A percentile compares a stretch with the other conserved stretches of the same genome.
These are phyloP conservation scores for Neurospora sp. DNA, from an alignment of 495 filamentous ascomycete species.

Conservation along the genomic window DNA sequence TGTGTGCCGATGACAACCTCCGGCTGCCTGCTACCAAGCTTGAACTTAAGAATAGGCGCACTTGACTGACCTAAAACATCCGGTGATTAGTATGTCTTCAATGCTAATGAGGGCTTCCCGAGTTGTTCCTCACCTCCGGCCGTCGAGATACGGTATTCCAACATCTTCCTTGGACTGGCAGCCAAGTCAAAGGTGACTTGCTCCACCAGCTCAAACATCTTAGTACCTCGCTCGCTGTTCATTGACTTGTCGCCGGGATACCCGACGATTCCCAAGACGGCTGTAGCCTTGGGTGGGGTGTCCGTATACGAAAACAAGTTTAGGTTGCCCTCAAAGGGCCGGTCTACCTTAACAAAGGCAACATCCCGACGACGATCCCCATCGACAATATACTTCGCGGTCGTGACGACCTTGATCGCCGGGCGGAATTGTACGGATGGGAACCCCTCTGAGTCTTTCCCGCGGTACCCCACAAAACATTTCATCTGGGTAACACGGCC, in stretches of 20 bases:
- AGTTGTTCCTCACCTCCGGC: background rate
- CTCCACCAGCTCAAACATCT: background rate
- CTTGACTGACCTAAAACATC: background rate
- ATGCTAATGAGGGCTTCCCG: too few relatives aligned
- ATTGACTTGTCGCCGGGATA: background rate
- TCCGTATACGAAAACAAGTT: background rate
- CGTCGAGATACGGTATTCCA: background rate
- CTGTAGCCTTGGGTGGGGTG: rapidly evolving
- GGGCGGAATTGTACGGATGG: background rate
- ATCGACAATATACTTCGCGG: background rate
- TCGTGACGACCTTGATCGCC: background rate
- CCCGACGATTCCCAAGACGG: rapidly evolving
- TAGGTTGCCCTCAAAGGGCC: background rate
- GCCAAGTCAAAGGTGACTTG: background rate
- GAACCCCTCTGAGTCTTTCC: background rate
- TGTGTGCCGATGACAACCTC: background rate
- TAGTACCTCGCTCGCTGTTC: background rate
- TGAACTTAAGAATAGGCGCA: background rate
- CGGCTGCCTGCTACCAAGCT: background rate
- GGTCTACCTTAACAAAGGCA: background rate
- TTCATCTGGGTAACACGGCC: background rate
- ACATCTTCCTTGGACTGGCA: background rate
- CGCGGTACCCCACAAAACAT: background rate
- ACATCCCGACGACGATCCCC: background rate
- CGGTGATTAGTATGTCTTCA: too few relatives aligned